Evolutionary conservation across 108 stramenopile genomes (phyloP), one percentile per base, ranked within the genome.

Genomic region (Cyclotella choctawhatcheeana): DNA sequence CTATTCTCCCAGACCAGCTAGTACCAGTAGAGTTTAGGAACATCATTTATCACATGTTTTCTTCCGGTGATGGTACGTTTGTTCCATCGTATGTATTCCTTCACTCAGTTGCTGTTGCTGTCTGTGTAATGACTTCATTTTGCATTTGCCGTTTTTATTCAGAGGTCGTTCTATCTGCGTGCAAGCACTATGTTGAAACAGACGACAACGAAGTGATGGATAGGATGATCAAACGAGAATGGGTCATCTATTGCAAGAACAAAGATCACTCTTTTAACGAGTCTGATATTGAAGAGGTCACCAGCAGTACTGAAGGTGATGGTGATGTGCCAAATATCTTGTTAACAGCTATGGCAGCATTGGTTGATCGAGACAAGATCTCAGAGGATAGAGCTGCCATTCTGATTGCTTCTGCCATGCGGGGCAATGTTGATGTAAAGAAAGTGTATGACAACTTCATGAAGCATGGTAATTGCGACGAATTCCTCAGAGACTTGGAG

Each of bases 41-140:
- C 34, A 78, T 78, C 22, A 71, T 78, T 35, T 76, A 67, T 27
- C 74, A 77, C 63, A 77, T 77, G 76, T 77, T 77, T 69, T 56
- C 53, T 43, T 64, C 61, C 14, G 76, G 76, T 26, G 76, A 77
- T 27, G 56, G 56, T 31, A 20, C n/a, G 56, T 58, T 58, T n/a
- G n/a, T n/a, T n/a, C n/a, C n/a, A n/a, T n/a, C n/a, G n/a, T n/a
- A n/a, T n/a, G n/a, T n/a, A n/a, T n/a, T n/a, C n/a, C n/a, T n/a
- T n/a, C n/a, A n/a, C n/a, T n/a, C n/a, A n/a, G n/a, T n/a, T n/a
- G n/a, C n/a, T n/a, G n/a, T n/a, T n/a, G n/a, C n/a, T n/a, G n/a
- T n/a, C n/a, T n/a, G n/a, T n/a, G n/a, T n/a, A n/a, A n/a, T n/a
- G n/a, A n/a, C n/a, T n/a, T n/a, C n/a, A n/a, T n/a, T n/a, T n/a